These are phyloP conservation scores for Bruguiera gymnorhiza DNA, from an alignment of 345 rosid genomes.

Conservation along the genomic window DNA sequence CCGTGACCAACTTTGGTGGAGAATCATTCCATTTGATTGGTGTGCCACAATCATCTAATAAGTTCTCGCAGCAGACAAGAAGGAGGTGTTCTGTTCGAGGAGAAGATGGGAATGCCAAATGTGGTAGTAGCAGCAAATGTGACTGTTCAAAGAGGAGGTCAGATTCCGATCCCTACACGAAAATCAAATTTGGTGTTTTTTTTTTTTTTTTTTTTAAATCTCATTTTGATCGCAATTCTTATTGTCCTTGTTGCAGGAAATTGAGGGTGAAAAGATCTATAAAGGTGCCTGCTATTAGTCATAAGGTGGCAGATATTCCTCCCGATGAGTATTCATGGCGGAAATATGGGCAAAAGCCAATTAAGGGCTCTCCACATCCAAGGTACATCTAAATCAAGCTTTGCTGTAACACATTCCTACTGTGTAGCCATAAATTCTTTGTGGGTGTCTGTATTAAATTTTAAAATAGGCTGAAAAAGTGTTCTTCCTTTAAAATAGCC, in stretches of 20 bases:
- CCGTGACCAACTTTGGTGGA: constrained; percentile 40
- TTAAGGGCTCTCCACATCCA: constrained; percentile 81
- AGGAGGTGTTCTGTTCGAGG: constrained; percentile 57
- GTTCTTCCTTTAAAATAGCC: too few species aligned
- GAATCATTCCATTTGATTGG: constrained; percentile 57
- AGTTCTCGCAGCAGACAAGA: constrained; percentile 44
- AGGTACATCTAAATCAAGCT: constrained; percentile 36
- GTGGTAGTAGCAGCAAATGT: constrained; percentile 56
- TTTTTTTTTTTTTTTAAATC: too few species aligned
- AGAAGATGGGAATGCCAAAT: constrained; percentile 63
- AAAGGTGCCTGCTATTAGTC: constrained; percentile 78
- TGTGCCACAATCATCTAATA: constrained; percentile 47
- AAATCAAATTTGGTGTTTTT: background rate
- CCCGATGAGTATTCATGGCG: constrained; percentile 88
- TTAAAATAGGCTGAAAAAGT: too few species aligned
- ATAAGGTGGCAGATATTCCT: constrained; percentile 83
- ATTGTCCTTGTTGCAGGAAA: constrained; percentile 37
- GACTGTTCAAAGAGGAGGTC: constrained; percentile 82
- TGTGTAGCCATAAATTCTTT: background rate
- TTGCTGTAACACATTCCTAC: background rate
- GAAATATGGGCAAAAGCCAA: constrained; percentile 84
- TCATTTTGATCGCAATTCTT: background rate
- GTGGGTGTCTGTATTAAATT: background rate
- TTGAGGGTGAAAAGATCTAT: constrained; percentile 61
- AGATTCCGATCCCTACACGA: background rate